Base-by-base conservation (phyloP, 352 stramenopile genomes). In the Globisporangium alternatum region DNA sequence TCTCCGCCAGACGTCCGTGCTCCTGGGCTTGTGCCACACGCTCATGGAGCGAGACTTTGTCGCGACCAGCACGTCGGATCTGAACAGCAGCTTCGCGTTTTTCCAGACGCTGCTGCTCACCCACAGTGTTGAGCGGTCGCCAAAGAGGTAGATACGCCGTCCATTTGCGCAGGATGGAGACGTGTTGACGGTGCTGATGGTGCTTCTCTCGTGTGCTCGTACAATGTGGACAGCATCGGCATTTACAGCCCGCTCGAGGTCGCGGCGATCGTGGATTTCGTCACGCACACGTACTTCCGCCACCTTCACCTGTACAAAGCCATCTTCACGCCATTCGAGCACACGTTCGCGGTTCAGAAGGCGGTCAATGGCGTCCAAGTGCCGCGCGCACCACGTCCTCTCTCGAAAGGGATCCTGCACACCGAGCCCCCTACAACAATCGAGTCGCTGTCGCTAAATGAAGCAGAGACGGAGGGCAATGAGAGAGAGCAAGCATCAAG, bases 301-400 rank as follows among this genome's bases (percentile, higher is more conserved):
- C 84, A 93, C 55, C 88, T 91, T 22, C 70, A 84, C 55, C 74
- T 93, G 31, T 90, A 95, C 77, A 91, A 93, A 71, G 78, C 68
- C 64, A 79, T 91, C 65, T 95, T 81, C 75, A 92, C 84, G 31
- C 81, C 81, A 8, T 82, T 81, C 62, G 67, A 75, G 35, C 81
- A 86, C 56, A 69, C 78, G 9, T 71, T 89, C 21, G 41, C 90
- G 22, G 65, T 80, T 9, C 81, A 90, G 65, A 58, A 68, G 12
- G 56, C 78, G 5, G 64, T 78, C 39, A 83, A 82, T 43, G 72
- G 66, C 37, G 64, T 90, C 19, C 67, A 92, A 64, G 69, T 58
- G 1, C 80, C 83, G 7, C 63, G 59, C 19, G 60, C 37, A 19
- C 69, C 76, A 15, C 66, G 70, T 21, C 72, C 75, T 10, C 73